A percentile compares a stretch with the other conserved stretches of the same genome.
phyloP scores from a whole-genome alignment of 805 yeast species.

The Wickerhamiella dianesei region DNA sequence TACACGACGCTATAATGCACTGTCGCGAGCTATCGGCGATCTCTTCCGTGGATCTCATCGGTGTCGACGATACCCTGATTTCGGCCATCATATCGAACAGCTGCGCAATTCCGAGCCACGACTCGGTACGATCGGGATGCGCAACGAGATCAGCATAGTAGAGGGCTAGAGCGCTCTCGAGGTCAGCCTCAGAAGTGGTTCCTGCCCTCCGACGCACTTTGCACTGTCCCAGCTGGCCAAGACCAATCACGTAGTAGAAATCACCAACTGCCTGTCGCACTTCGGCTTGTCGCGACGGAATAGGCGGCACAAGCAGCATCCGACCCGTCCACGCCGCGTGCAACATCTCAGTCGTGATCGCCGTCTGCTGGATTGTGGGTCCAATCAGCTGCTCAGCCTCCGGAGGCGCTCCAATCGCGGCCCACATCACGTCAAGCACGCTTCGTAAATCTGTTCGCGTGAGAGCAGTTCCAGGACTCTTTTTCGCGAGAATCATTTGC shows the following conservation, averaged over 20 bases:
- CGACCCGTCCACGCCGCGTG: slow-evolving; percentile 9
- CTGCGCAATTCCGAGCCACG: slow-evolving; percentile 76
- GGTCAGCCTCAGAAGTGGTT: slow-evolving; percentile 43
- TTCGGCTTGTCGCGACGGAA: background rate
- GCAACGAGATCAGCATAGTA: slow-evolving; percentile 54
- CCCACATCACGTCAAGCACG: slow-evolving; percentile 65
- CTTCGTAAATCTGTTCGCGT: slow-evolving; percentile 56
- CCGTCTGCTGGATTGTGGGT: slow-evolving; percentile 6
- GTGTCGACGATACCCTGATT: slow-evolving; percentile 20
- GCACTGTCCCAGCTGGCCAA: slow-evolving; percentile 53
- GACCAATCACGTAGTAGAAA: slow-evolving; percentile 55
- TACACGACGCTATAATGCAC: background rate
- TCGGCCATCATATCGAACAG: slow-evolving; percentile 37
- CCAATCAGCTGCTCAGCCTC: slow-evolving; percentile 4
- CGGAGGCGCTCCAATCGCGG: slow-evolving; percentile 32
- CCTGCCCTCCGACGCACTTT: slow-evolving; percentile 58
- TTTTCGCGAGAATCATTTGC: slow-evolving; percentile 39
- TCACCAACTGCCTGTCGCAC: slow-evolving; percentile 37
- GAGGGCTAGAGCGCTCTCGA: slow-evolving; percentile 57
- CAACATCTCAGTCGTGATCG: slow-evolving; percentile 7
- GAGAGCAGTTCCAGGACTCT: slow-evolving; percentile 44
- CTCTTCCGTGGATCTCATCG: background rate
- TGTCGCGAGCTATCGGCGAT: background rate
- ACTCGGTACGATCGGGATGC: slow-evolving; percentile 57
- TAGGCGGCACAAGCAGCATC: background rate